These are phyloP conservation scores for Parietaria judaica DNA, from an alignment of 306 rosid species.

Conservation along the genomic window DNA sequence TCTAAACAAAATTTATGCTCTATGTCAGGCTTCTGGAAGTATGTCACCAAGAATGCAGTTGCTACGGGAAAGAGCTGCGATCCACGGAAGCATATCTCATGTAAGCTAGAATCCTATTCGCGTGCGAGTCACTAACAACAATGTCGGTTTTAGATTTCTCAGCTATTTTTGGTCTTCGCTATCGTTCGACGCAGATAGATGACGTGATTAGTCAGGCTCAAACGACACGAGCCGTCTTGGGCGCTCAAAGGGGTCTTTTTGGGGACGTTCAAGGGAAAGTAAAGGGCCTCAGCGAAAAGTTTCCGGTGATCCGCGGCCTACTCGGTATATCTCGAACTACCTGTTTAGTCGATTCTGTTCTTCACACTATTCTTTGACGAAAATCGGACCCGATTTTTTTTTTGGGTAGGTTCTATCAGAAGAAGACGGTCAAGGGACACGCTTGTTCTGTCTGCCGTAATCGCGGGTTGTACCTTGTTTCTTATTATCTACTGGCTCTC, in stretches of 20 bases:
- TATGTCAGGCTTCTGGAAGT: slow-evolving; percentile 84
- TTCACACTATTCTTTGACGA: slow-evolving; percentile 4
- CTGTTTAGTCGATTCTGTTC: background rate
- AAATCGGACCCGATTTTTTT: slow-evolving; percentile 7
- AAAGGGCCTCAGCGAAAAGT: slow-evolving; percentile 73
- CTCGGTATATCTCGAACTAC: slow-evolving; percentile 47
- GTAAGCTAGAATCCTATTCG: slow-evolving; percentile 42
- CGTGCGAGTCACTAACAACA: background rate
- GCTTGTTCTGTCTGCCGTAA: slow-evolving; percentile 76
- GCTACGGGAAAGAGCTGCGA: slow-evolving; percentile 85
- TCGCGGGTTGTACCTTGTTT: slow-evolving; percentile 95
- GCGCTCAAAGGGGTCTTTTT: slow-evolving; percentile 73
- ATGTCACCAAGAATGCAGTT: slow-evolving; percentile 90
- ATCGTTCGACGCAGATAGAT: slow-evolving; percentile 55
- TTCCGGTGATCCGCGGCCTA: slow-evolving; percentile 74
- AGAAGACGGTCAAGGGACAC: slow-evolving; percentile 89
- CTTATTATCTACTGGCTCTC: slow-evolving; percentile 96
- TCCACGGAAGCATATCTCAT: slow-evolving; percentile 94
- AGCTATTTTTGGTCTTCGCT: background rate
- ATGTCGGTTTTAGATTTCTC: background rate
- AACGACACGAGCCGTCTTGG: slow-evolving; percentile 78
- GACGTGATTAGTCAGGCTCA: slow-evolving; percentile 99
- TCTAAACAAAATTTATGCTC: slow-evolving; percentile 18
- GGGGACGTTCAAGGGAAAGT: slow-evolving; percentile 98
- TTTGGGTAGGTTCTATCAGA: slow-evolving; percentile 64